phyloP scores from a whole-genome alignment of 768 basidiomycete genomes.

The Boletus pseudopeckii region DNA sequence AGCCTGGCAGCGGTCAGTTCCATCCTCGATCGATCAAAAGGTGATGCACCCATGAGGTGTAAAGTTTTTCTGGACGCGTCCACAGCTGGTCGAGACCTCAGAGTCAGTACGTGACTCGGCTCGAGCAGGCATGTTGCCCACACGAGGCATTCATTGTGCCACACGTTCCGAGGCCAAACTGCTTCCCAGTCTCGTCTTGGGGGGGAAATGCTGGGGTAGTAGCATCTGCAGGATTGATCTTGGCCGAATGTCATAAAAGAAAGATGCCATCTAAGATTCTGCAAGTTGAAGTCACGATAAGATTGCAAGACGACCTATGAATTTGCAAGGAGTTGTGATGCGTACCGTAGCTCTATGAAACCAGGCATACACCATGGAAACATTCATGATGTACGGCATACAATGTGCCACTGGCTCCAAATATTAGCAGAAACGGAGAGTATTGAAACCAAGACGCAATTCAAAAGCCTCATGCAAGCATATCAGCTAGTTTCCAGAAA shows the following conservation, averaged over 20 bases:
- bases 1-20: background rate
- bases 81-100: background rate
- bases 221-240: background rate
- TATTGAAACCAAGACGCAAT: background rate
- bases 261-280: background rate
- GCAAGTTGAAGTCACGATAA: slow-evolving; percentile 1
- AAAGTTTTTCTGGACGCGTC: slow-evolving; percentile 3
- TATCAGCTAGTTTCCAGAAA: slow-evolving; percentile 2
- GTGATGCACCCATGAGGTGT: background rate
- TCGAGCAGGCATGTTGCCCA: slow-evolving; percentile 13
- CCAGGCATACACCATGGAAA: background rate
- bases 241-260: background rate
- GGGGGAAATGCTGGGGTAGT: background rate
- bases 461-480: slow-evolving; percentile 9
- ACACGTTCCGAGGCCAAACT: background rate
- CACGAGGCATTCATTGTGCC: slow-evolving; percentile 7
- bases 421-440: slow-evolving; percentile 8
- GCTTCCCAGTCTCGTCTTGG: background rate
- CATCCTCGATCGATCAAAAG: too few species aligned
- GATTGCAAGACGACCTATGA: slow-evolving; percentile 1
- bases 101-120: background rate
- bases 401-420: background rate
- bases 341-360: background rate
- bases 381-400: slow-evolving; percentile 3
- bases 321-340: background rate